These are phyloP conservation scores for Cetraspora pellucida DNA, from an alignment of 192 early-diverging fungal species.

Conservation along the genomic window DNA sequence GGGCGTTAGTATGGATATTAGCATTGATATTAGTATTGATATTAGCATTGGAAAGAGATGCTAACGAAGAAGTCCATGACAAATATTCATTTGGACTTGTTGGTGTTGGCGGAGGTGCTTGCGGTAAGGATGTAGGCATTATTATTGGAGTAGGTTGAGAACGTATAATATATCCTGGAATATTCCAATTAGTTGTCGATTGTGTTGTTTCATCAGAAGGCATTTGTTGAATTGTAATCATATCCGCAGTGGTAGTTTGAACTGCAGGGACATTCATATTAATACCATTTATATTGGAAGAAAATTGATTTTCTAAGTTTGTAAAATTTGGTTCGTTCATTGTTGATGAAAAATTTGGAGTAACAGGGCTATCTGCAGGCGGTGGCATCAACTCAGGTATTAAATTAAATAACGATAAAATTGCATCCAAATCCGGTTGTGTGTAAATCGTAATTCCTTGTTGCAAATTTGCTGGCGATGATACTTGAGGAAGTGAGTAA, in stretches of 20 bases:
- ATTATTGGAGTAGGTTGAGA: background rate
- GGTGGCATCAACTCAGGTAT: background rate
- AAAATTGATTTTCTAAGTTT: background rate
- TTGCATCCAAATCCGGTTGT: too few species aligned
- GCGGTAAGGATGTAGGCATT: background rate
- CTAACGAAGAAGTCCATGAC: background rate
- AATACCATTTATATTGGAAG: background rate
- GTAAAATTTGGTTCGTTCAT: background rate
- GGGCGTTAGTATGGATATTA: too few species aligned
- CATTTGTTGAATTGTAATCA: background rate
- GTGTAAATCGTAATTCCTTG: too few species aligned
- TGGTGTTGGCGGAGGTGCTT: slow-evolving; percentile 11
- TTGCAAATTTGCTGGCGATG: background rate
- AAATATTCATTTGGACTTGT: slow-evolving; percentile 18
- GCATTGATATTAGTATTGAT: too few species aligned
- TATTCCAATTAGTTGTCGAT: background rate
- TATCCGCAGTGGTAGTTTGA: background rate
- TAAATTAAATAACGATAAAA: too few species aligned
- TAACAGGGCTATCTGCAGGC: background rate
- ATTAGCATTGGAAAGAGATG: background rate
- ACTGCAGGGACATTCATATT: background rate
- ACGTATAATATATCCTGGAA: background rate
- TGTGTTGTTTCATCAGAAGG: background rate
- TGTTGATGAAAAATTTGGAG: background rate
- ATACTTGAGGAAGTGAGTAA: background rate